Conservation (phyloP, 192 early-diverging fungal species). For the Coemansia biformis region DNA sequence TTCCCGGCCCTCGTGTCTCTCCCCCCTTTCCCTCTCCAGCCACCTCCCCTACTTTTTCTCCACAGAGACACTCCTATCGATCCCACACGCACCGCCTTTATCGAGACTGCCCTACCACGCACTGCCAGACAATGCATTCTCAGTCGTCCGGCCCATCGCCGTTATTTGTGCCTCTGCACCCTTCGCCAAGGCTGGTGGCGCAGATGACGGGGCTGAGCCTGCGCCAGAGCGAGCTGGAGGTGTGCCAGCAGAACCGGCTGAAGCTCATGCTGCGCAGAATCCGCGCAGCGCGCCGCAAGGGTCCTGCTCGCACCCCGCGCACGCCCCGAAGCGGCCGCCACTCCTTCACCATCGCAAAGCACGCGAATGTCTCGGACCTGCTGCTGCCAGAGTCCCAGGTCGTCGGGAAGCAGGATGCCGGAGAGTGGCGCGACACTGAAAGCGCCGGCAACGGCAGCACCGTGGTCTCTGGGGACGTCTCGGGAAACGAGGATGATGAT, state of each 20-base stretch:
- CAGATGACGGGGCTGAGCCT: conserved; percentile 45
- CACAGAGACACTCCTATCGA: neutral
- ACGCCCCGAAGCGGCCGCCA: neutral
- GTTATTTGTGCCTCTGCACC: conserved; percentile 26
- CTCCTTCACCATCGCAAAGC: too few species aligned
- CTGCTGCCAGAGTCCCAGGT: conserved; percentile 11
- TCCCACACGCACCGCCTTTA: too few species aligned
- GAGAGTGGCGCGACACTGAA: neutral
- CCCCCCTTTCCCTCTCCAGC: too few species aligned
- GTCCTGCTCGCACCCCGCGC: neutral
- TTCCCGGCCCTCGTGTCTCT: too few species aligned
- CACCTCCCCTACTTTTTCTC: too few species aligned
- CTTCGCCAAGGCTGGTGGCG: conserved; percentile 37
- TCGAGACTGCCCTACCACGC: neutral
- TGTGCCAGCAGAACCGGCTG: conserved; percentile 38
- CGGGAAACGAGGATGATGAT: too few species aligned
- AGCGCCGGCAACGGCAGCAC: too few species aligned
- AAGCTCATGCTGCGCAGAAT: conserved; percentile 42
- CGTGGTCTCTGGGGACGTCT: neutral
- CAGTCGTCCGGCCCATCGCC: conserved; percentile 31
- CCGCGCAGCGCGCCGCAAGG: conserved; percentile 15
- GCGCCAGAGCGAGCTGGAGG: conserved; percentile 38
- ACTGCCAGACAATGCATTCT: neutral
- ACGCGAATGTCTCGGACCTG: conserved; percentile 4
- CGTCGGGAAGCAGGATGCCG: neutral